These are phyloP conservation scores for Amylostereum chailletii DNA, from an alignment of 1,284 basidiomycete genomes.

Conservation along the genomic window DNA sequence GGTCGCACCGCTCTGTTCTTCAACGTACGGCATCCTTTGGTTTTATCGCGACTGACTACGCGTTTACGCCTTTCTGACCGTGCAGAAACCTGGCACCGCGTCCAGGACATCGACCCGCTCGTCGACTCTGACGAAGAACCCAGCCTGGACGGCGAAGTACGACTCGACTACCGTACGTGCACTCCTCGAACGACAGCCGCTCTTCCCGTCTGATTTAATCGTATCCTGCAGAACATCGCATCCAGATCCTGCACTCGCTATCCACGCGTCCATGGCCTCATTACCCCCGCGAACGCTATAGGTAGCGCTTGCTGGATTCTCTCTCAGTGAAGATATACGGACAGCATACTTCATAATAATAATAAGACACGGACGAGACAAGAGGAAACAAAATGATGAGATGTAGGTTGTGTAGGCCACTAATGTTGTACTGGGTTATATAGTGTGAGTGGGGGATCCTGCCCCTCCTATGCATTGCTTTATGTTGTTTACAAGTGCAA, in stretches of 20 bases:
- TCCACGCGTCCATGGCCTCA: conserved; percentile 1
- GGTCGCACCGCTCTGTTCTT: conserved; percentile 10
- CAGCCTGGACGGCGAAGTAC: conserved; percentile 45
- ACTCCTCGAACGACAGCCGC: neutral
- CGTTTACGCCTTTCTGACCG: neutral
- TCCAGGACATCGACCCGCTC: conserved; percentile 53
- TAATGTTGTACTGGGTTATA: too few relatives aligned
- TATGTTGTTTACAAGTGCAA: neutral
- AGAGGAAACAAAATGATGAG: too few relatives aligned
- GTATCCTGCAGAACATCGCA: conserved; percentile 20
- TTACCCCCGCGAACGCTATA: neutral
- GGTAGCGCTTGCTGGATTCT: too few relatives aligned
- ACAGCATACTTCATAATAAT: too few relatives aligned
- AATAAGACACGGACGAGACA: too few relatives aligned
- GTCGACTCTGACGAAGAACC: conserved; percentile 66
- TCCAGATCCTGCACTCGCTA: conserved; percentile 24
- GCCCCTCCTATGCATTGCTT: too few relatives aligned
- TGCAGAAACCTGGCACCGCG: conserved; percentile 64
- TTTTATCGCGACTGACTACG: too few relatives aligned
- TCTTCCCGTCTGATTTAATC: conserved; percentile 1
- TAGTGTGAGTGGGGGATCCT: neutral
- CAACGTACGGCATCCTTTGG: conserved; percentile 4
- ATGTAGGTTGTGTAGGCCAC: too few relatives aligned
- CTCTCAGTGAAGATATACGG: too few relatives aligned
- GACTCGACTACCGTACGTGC: conserved; percentile 54